Percentiles rank a stretch among this genome's conserved stretches.
These are phyloP conservation scores for Hydrangea macrophylla DNA, from an alignment of 148 eudicot genomes.

Conservation along the genomic window DNA sequence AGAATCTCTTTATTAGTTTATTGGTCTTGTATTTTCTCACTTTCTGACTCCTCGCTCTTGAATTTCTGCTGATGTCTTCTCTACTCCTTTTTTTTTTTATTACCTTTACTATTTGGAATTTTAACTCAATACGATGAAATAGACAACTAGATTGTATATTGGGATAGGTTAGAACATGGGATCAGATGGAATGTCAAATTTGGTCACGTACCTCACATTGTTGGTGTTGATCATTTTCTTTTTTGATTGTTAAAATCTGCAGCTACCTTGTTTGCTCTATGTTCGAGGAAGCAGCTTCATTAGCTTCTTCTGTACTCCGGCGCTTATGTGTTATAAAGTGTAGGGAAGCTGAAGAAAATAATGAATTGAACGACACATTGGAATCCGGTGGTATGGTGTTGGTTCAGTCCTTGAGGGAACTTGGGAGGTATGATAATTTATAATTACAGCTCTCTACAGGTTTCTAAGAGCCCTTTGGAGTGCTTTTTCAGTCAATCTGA, in stretches of 20 bases:
- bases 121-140: no score
- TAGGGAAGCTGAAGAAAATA: conserved; percentile 17
- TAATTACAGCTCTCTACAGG: conserved; percentile 2
- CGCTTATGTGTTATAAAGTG: conserved; percentile 27
- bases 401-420: conserved; percentile 63
- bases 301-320: conserved; percentile 51
- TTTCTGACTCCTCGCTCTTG: neutral
- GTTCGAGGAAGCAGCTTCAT: conserved; percentile 64
- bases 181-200: neutral
- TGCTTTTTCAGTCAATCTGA: no score
- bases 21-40: neutral
- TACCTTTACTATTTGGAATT: no score
- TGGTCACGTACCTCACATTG: neutral
- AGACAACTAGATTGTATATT: neutral
- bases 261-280: conserved; percentile 71
- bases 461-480: no score
- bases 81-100: neutral
- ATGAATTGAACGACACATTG: conserved; percentile 49
- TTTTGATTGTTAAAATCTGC: conserved; percentile 14
- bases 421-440: conserved; percentile 39
- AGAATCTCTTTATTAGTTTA: no score
- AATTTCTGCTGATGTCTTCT: neutral
- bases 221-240: neutral
- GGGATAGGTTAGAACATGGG: neutral
- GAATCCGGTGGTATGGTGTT: conserved; percentile 86